Conservation (phyloP, 2,329 filamentous ascomycete species). For the Colletotrichum siamense region DNA sequence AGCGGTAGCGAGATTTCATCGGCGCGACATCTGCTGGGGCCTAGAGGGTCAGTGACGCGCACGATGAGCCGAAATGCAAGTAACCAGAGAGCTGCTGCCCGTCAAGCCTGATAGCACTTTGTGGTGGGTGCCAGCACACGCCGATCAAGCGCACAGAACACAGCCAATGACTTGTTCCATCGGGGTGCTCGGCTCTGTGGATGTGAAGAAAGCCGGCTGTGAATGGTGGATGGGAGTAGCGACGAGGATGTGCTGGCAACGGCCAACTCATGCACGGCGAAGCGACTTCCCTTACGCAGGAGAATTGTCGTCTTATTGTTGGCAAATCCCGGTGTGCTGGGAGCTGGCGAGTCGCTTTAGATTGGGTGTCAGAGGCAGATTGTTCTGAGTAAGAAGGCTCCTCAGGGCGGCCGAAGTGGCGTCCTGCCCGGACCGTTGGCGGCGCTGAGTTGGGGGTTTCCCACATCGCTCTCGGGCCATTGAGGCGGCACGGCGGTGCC, state of each 20-base stretch:
- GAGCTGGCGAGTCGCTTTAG: neutral
- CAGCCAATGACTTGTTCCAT: constrained; percentile 13
- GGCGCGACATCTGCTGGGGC: neutral
- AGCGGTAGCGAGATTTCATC: constrained; percentile 1
- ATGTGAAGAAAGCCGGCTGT: constrained; percentile 19
- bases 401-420: neutral
- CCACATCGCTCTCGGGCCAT: neutral
- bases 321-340: neutral
- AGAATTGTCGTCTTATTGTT: neutral
- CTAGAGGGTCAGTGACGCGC: neutral
- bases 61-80: constrained; percentile 3
- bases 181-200: constrained; percentile 10
- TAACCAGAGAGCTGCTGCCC: neutral
- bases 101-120: constrained; percentile 15
- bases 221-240: constrained; percentile 15
- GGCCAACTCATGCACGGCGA: constrained; percentile 26
- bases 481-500: neutral
- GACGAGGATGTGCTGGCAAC: constrained; percentile 31
- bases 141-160: constrained; percentile 15
- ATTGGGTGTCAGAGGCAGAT: constrained; percentile 2
- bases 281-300: neutral
- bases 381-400: neutral
- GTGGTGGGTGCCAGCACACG: constrained; percentile 13
- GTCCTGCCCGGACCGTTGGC: neutral
- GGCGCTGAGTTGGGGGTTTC: neutral